Base-by-base conservation (phyloP, 257 asterid species). In the Cynanchum wilfordii region DNA sequence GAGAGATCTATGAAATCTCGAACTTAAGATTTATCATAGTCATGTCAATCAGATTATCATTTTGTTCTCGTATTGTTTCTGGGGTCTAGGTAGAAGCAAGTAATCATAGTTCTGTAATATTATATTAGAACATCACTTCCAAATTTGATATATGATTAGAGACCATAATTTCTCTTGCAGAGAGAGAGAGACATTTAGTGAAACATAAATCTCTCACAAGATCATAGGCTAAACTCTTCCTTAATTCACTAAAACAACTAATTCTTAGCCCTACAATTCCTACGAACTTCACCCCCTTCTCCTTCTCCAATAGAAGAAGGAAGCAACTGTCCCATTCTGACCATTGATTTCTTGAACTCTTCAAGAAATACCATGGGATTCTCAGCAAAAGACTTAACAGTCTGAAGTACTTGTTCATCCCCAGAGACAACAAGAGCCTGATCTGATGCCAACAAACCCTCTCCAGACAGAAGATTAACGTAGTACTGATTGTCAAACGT, bases 401-500 rank as follows among this genome's bases (percentile, higher is more conserved):
- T 62, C 0, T 73, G 72, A 7, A 84, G 83, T 0, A 88, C 82
- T 50, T 64, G 72, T 0, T 78, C 86, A 22, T 67, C 77, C 20
- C 86, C 89, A 0, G 75, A 70, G 63, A 82, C 76, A 1, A 82
- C 76, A 1, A 94, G 86, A 49, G 74, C 92, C 73, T 88, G 92
- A 75, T 91, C 97, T 0, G 95, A 91, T 4, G 82, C 78, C 0
- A 94, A 90, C 87, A 94, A 72, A 0, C 93, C 97, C 82, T 89
- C 90, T 0, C 97, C 96, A 0, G 91, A 82, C 0, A 91, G 76
- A 62, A 94, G 85, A 78, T 94, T 89, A 24, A 85, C 47, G 44
- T 86, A 91, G 89, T 91, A 91, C 20, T 86, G 88, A 30, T 91
- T 91, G 71, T 94, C 98, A 33, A 91, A 91, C 0, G 70, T 65